A percentile compares a stretch with the other conserved stretches of the same genome.
These are phyloP conservation scores for Paxillus involutus DNA, from an alignment of 768 basidiomycete species.

Conservation along the genomic window DNA sequence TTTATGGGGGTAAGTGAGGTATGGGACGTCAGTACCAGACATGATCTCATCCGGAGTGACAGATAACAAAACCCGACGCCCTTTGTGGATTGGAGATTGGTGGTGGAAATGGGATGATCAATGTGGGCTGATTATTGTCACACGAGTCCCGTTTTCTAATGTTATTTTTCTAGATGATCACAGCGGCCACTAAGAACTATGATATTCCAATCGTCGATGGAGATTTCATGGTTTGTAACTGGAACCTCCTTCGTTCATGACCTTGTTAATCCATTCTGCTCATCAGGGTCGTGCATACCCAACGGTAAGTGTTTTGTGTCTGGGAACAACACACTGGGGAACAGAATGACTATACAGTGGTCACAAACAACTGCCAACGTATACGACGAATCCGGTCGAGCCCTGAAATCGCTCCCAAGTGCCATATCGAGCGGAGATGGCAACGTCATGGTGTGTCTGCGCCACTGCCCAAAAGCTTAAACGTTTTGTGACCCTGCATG, in stretches of 20 bases:
- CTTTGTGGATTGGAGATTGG: slow-evolving; percentile 42
- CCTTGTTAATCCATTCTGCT: slow-evolving; percentile 1
- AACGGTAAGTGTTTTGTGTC: slow-evolving; percentile 20
- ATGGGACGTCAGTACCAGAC: not conserved
- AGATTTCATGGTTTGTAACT: slow-evolving; percentile 40
- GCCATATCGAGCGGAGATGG: slow-evolving; percentile 39
- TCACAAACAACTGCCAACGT: slow-evolving; percentile 33
- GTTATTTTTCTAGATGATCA: slow-evolving; percentile 33
- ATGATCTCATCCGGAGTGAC: not conserved
- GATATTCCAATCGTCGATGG: slow-evolving; percentile 43
- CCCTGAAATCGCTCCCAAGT: slow-evolving; percentile 29
- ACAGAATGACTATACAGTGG: slow-evolving; percentile 17
- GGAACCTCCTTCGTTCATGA: not conserved
- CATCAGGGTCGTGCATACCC: slow-evolving; percentile 38
- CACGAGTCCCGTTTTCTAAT: slow-evolving; percentile 6
- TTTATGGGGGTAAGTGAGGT: slow-evolving; percentile 23
- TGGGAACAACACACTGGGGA: slow-evolving; percentile 4
- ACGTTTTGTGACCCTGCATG: slow-evolving; percentile 3
- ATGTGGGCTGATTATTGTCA: slow-evolving; percentile 24
- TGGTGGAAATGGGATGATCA: slow-evolving; percentile 45
- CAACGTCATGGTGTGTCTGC: slow-evolving; percentile 29
- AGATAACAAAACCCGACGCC: slow-evolving; percentile 35
- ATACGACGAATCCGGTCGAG: slow-evolving; percentile 26
- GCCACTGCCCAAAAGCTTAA: not conserved
- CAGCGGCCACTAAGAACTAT: slow-evolving; percentile 34